Base-by-base conservation (phyloP, 1,139 yeast genomes). In the Petasospora fabianii region DNA sequence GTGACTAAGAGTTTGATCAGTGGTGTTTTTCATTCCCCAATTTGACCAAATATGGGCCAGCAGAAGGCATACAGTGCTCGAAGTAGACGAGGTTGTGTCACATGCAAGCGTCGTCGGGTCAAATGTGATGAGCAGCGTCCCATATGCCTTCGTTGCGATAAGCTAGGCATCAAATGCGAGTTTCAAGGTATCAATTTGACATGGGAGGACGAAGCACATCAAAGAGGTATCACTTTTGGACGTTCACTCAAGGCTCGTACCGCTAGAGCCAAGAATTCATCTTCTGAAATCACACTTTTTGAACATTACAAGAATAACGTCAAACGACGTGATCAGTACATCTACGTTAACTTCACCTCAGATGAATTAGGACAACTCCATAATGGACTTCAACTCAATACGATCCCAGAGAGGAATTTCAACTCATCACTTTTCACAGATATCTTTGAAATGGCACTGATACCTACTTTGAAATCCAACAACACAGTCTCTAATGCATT, bases 151-250 rank as follows among this genome's bases (percentile, higher is more conserved):
- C 51, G 55, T 14, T 64, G 68, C 41, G 14, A 27, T 5, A 49
- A 58, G 34, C 41, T 58, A 30, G 42, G 44, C 4, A 24, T 59
- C 11, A 32, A 33, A 1, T 64, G 52, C 14, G 32, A 35, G 6
- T 48, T 65, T 44, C 46, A 36, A 11, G 59, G 48, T 5, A 27
- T 51, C 24, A 44, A 34, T 13, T 42, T 58, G 6, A 48, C 53
- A 2, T 64, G 67, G 67, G 67, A 63, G 36, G 68, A 64, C 30
- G 69, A 65, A 16, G 68, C 67, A 4, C 17, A 18, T 3, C 48
- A 54, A 20, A 48, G 53, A 36, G 70, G 69, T 0, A 56, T 63
- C 8, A 50, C 66, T 1, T 65, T 66, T 49, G 71, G 71, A 1
- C 47, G 71, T 24, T 63, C 70, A 0, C 47, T 51, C 28, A 43